Conservation (phyloP, 179 eudicot species). For the Heliamphora pulchella region DNA sequence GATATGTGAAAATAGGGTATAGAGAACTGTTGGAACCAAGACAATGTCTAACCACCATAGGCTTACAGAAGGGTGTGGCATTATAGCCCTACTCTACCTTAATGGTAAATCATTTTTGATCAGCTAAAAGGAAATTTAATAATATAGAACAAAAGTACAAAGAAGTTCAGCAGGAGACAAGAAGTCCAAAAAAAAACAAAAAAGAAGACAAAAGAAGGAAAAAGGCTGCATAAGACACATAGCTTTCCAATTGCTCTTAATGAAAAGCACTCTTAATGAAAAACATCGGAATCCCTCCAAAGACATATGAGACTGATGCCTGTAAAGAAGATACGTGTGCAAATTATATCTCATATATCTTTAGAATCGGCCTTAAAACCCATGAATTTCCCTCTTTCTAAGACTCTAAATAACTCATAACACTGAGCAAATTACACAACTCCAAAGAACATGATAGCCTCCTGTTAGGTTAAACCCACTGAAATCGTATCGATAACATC, state of each 20-base stretch:
- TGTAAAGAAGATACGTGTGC: neutral
- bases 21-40: neutral
- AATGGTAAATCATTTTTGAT: neutral
- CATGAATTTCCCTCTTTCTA: neutral
- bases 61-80: neutral
- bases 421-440: neutral
- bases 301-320: neutral
- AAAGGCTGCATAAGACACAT: neutral
- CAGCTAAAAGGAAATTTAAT: neutral
- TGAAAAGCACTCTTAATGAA: neutral
- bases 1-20: neutral
- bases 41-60: constrained; percentile 9
- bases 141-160: neutral
- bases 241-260: neutral
- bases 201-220: neutral
- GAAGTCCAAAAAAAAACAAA: neutral
- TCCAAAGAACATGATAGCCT: neutral
- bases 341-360: neutral
- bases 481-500: neutral
- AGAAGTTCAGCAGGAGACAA: neutral
- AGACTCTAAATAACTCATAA: neutral
- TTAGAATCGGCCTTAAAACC: neutral
- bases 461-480: neutral
- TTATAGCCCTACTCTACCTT: neutral
- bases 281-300: neutral